Evolutionary conservation across 208 protist genomes (phyloP), one percentile per base, ranked within the genome.

Genomic region (Acanthamoeba royreba): DNA sequence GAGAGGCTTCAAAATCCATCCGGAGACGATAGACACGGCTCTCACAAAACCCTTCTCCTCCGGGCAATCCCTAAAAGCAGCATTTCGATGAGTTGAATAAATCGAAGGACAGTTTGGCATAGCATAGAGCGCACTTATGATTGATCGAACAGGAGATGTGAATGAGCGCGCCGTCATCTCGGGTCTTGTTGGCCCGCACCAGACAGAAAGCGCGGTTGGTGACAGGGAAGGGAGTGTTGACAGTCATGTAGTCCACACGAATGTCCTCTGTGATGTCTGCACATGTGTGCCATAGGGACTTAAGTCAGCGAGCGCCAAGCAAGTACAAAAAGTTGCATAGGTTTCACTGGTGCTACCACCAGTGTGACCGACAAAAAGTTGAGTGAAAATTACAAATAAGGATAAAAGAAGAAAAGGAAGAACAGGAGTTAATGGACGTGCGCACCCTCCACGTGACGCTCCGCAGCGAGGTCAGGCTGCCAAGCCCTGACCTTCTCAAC

Each of bases 181-280:
- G 31, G 0, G 66, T 46, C 66, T 43, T 38, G 66, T 77, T 77
- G 35, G 66, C 66, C 45, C 66, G 28, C 66, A 77, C 66, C 38
- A 77, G 66, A 40, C 66, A 77, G 35, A 77, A 77, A 40, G 66
- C 66, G 66, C 66, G 66, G 66, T 77, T 77, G 66, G 66, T 77
- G 66, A 77, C 66, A 15, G 66, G 66, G 66, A 77, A 77, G 13
- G 66, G 66, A n/a, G 38, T 46, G 66, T 77, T 77, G 66, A 77
- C 66, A 40, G 66, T 77, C 66, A 77, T 77, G 66, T 77, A 77
- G 33, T 77, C 66, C 33, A 77, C 66, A 43, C 66, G 66, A 77
- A 77, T 77, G 35, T 77, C 66, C 8, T 77, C 66, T 2, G 38
- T 40, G 8, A 77, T 40, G 17, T 4, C 66, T 77, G 66, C 40